Evolutionary conservation across 2,329 filamentous ascomycete genomes (phyloP), one percentile per base, ranked within the genome.

Genomic region (Canariomyces notabilis): DNA sequence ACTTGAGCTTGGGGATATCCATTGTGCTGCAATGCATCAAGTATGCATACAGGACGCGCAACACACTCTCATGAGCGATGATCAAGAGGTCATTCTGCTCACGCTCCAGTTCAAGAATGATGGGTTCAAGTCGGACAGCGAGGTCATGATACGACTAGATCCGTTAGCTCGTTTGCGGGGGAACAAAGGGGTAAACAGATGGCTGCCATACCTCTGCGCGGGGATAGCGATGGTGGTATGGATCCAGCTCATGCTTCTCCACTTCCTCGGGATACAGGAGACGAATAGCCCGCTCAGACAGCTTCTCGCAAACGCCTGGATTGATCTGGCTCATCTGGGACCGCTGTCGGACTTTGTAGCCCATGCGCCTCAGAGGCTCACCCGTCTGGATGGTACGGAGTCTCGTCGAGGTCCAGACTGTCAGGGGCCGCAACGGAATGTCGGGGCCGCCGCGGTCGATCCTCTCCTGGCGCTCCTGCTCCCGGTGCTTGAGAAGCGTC

Each of bases 271-370:
- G 88, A 61, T 91, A 96, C 46, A 90, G 74, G 58, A 81, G 72
- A 44, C 87, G 82, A 55, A 98, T 94, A 41, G 80, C 82, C 12
- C 75, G 75, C 65, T 96, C 91, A 6, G 88, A 87, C 72, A 97
- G 84, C 66, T 89, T 93, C 69, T 97, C 93, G 61, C 90, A 96
- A 5, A 95, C 89, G 3, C 93, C 93, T 1, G 93, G 93, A 61
- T 98, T 96, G 61, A 98, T 80, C 68, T 97, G 90, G 61, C 90
- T 95, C 84, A 98, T 89, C 64, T 98, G 91, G 38, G 90, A 91
- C 48, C 93, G 81, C 66, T 97, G 93, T 15, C 88, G 82, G 38
- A 97, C 85, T 58, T 87, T 87, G 70, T 87, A 95, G 2, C 89
- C 90, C 53, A 79, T 77, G 11, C 83, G 77, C 54, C 84, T 80